Percentiles rank a stretch among this genome's conserved stretches.
Evolutionary conservation across 371 early-diverging fungal genomes (phyloP).

Genomic region (Apophysomyces trapeziformis): DNA sequence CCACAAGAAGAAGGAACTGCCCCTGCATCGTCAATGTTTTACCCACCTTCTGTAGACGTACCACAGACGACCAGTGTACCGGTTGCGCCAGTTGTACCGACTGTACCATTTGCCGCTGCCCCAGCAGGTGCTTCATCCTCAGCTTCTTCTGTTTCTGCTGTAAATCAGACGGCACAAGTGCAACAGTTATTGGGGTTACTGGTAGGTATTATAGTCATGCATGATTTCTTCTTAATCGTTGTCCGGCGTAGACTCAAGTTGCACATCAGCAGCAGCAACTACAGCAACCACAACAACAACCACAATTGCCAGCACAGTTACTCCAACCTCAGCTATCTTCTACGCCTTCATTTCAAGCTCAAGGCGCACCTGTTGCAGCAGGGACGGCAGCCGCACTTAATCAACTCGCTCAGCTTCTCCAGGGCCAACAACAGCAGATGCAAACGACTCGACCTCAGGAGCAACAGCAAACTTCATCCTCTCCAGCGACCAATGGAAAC

Average conservation of each 20-base stretch:
- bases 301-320: not conserved
- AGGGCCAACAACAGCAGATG: constrained; percentile 26
- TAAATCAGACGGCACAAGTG: constrained; percentile 22
- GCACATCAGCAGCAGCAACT: constrained; percentile 24
- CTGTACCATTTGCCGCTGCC: not conserved
- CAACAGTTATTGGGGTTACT: constrained; percentile 25
- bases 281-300: constrained; percentile 15
- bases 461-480: constrained; percentile 9
- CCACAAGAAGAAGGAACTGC: not conserved
- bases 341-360: constrained; percentile 8
- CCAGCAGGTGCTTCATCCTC: not conserved
- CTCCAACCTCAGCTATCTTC: constrained; percentile 14
- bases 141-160: constrained; percentile 18
- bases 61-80: not conserved
- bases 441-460: constrained; percentile 14
- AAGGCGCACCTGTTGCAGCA: constrained; percentile 9
- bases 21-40: constrained; percentile 2
- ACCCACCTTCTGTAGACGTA: not conserved
- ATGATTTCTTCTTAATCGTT: not conserved
- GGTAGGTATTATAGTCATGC: constrained; percentile 11
- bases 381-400: constrained; percentile 15
- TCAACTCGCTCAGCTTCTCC: constrained; percentile 27
- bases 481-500: not conserved
- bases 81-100: too few species aligned
- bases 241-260: constrained; percentile 17